Conservation (phyloP, 1,139 yeast species). For the Saccharomycopsis crataegensis region DNA sequence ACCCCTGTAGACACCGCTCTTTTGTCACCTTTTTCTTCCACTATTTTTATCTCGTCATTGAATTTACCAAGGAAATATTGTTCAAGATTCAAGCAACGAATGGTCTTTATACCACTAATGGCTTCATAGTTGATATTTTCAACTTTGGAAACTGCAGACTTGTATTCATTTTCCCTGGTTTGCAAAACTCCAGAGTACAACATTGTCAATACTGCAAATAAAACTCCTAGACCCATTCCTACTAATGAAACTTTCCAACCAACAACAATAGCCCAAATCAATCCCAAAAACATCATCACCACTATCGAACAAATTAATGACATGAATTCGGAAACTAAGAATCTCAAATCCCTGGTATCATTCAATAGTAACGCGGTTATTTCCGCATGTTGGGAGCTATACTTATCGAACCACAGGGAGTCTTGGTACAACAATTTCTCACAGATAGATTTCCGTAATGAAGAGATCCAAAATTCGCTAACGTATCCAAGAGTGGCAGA, state of each 20-base stretch:
- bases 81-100: conserved; percentile 49
- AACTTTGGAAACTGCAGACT: conserved; percentile 44
- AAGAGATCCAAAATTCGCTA: conserved; percentile 63
- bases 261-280: conserved; percentile 66
- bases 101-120: conserved; percentile 53
- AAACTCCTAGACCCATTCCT: conserved; percentile 67
- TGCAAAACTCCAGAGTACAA: conserved; percentile 47
- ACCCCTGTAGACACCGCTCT: conserved; percentile 49
- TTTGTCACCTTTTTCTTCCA: conserved; percentile 32
- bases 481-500: conserved; percentile 44
- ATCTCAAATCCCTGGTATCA: conserved; percentile 72
- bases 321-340: conserved; percentile 53
- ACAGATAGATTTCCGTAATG: conserved; percentile 46
- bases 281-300: conserved; percentile 50
- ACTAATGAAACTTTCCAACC: conserved; percentile 88
- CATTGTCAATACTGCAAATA: conserved; percentile 44
- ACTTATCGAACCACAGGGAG: conserved; percentile 44
- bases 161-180: conserved; percentile 50
- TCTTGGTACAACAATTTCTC: conserved; percentile 44
- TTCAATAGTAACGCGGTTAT: conserved; percentile 65
- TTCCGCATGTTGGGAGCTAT: conserved; percentile 42
- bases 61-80: conserved; percentile 38
- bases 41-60: conserved; percentile 25
- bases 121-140: conserved; percentile 55
- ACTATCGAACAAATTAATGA: conserved; percentile 46